Percentiles rank a stretch among this genome's conserved stretches.
These are phyloP conservation scores for Brassica balearica DNA, from an alignment of 441 rosid species.

Conservation along the genomic window DNA sequence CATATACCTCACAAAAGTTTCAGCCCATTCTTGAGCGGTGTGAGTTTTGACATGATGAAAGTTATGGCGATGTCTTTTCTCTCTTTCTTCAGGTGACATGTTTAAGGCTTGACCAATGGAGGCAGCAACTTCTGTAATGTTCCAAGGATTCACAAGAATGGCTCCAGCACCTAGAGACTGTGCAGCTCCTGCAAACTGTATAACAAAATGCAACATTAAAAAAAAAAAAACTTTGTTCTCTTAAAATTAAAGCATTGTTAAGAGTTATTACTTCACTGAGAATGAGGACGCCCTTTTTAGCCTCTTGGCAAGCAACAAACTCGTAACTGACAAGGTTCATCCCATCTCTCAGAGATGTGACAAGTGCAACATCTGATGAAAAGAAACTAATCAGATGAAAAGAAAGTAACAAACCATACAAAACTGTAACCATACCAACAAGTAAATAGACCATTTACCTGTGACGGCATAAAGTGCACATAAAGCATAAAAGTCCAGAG, in stretches of 20 bases:
- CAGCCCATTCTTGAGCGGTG: slow-evolving; percentile 99
- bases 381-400: slow-evolving; percentile 8
- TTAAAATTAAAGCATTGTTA: too few relatives aligned
- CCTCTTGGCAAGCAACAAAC: slow-evolving; percentile 98
- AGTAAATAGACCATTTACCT: slow-evolving; percentile 54
- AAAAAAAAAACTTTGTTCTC: too few relatives aligned
- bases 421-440: slow-evolving; percentile 15
- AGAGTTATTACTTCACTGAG: slow-evolving; percentile 88
- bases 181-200: slow-evolving; percentile 99
- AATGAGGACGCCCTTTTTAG: slow-evolving; percentile 97
- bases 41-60: slow-evolving; percentile 80
- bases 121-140: slow-evolving; percentile 97
- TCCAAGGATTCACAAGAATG: slow-evolving; percentile 99
- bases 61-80: slow-evolving; percentile 88
- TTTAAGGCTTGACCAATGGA: slow-evolving; percentile 88
- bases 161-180: slow-evolving; percentile 99
- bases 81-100: slow-evolving; percentile 87
- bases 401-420: slow-evolving; percentile 15
- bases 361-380: slow-evolving; percentile 91
- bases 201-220: neutral
- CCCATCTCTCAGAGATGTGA: slow-evolving; percentile 98
- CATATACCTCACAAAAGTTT: slow-evolving; percentile 91
- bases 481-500: slow-evolving; percentile 81
- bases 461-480: slow-evolving; percentile 98
- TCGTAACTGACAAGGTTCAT: slow-evolving; percentile 99